Conservation (phyloP, 116 monocot genomes). For the Zostera marina region DNA sequence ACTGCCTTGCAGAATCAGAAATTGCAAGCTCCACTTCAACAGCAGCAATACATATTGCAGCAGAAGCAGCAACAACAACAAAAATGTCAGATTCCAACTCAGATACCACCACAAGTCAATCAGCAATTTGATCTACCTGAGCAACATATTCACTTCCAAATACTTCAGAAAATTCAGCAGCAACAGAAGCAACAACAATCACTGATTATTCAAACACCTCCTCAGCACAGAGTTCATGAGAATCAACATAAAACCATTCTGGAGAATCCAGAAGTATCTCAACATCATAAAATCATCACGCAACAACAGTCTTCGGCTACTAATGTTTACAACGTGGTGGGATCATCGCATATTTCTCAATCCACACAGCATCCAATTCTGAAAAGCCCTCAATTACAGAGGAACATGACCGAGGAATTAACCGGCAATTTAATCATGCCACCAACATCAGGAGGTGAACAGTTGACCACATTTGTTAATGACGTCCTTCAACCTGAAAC, state of each 20-base stretch:
- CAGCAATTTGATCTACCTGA: conserved; percentile 20
- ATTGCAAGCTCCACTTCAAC: conserved; percentile 7
- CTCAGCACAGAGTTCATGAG: conserved; percentile 3
- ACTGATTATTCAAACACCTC: conserved; percentile 3
- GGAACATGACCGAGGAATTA: neutral
- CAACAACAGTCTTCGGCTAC: conserved; percentile 1
- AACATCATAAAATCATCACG: conserved; percentile 2
- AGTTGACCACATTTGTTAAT: conserved; percentile 2
- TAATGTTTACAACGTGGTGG: neutral
- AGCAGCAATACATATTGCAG: conserved; percentile 10
- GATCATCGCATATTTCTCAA: neutral
- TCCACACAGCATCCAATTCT: conserved; percentile 1
- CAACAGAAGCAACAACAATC: conserved; percentile 25
- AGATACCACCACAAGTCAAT: conserved; percentile 6
- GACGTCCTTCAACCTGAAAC: conserved; percentile 8
- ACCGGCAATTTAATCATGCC: neutral
- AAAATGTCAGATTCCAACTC: conserved; percentile 4
- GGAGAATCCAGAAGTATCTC: neutral
- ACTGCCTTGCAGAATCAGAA: conserved; percentile 21
- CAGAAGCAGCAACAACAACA: conserved; percentile 16
- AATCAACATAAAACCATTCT: conserved; percentile 8
- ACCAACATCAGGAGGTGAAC: neutral
- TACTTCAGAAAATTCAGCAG: conserved; percentile 25
- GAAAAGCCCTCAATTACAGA: neutral
- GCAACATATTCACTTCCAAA: conserved; percentile 28